Evolutionary conservation across 805 yeast genomes (phyloP).

Genomic region (Cyberlindnera xishuangbannaensis): DNA sequence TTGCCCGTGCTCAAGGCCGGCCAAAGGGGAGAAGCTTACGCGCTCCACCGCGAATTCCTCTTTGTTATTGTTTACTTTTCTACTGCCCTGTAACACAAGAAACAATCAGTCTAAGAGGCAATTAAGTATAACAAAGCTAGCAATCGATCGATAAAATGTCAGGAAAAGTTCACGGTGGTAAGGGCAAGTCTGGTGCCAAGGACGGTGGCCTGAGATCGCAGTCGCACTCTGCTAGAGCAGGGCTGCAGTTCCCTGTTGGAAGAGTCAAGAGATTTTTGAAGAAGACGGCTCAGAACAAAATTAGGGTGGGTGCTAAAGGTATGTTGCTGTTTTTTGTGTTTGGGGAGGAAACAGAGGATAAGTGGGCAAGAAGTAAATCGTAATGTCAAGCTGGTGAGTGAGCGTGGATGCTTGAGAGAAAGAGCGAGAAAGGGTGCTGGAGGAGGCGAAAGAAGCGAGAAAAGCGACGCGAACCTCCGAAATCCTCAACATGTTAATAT

Average conservation of each 20-base stretch:
- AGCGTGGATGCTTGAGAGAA: no score
- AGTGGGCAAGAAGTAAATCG: no score
- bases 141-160: conserved; percentile 48
- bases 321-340: no score
- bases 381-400: no score
- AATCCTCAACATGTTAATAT: neutral
- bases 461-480: no score
- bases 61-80: conserved; percentile 10
- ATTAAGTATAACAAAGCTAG: neutral
- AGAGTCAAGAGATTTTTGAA: conserved; percentile 96
- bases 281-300: conserved; percentile 79
- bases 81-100: conserved; percentile 8
- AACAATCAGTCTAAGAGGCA: neutral
- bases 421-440: no score
- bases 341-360: no score
- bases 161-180: conserved; percentile 95
- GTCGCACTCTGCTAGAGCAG: conserved; percentile 92
- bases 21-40: neutral
- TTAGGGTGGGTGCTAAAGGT: conserved; percentile 74
- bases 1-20: no score
- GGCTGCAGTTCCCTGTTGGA: conserved; percentile 96
- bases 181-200: conserved; percentile 88
- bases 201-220: conserved; percentile 58
- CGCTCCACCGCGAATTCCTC: conserved; percentile 9
- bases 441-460: no score